Percentiles rank a stretch among this genome's conserved stretches.
Conservation (phyloP, 163 green algal genomes). For the Prototheca wickerhamii region DNA sequence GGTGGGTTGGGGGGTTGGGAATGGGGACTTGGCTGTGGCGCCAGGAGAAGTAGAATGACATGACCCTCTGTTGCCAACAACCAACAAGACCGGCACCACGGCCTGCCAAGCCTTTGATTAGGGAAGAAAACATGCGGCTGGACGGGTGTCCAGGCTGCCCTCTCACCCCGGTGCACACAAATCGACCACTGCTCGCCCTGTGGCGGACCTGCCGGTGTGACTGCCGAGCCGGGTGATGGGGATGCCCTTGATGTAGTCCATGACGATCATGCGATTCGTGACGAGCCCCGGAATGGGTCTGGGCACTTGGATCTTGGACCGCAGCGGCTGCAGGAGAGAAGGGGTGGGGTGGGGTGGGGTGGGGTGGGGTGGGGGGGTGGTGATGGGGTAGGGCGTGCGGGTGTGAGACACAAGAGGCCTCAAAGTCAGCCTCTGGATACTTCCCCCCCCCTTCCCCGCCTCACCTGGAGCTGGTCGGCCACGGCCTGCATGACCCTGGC, state of each 20-base stretch:
- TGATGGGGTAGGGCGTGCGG: neutral
- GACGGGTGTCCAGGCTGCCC: too few relatives aligned
- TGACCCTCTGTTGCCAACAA: too few relatives aligned
- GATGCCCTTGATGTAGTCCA: conserved; percentile 75
- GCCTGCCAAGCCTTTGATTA: too few relatives aligned
- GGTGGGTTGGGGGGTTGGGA: conserved; percentile 22
- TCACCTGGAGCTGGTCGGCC: conserved; percentile 35
- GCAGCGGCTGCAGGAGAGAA: conserved; percentile 23
- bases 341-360: conserved; percentile 20
- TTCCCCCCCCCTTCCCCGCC: neutral
- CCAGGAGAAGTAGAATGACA: neutral
- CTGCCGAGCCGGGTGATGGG: conserved; percentile 45
- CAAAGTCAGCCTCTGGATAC: neutral
- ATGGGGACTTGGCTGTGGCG: neutral
- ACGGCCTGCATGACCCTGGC: conserved; percentile 83
- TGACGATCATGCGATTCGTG: conserved; percentile 63
- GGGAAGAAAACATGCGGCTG: too few relatives aligned
- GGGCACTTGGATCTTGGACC: conserved; percentile 43
- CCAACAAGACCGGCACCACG: too few relatives aligned
- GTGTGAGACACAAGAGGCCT: neutral
- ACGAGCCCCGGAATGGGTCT: conserved; percentile 53
- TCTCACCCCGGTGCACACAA: neutral
- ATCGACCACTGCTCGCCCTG: neutral
- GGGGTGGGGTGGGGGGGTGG: neutral
- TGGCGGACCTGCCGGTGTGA: conserved; percentile 13